Percentiles rank a stretch among this genome's conserved stretches.
These are phyloP conservation scores for Aspergillus kassunensis DNA, from an alignment of 495 filamentous ascomycete genomes.

Conservation along the genomic window DNA sequence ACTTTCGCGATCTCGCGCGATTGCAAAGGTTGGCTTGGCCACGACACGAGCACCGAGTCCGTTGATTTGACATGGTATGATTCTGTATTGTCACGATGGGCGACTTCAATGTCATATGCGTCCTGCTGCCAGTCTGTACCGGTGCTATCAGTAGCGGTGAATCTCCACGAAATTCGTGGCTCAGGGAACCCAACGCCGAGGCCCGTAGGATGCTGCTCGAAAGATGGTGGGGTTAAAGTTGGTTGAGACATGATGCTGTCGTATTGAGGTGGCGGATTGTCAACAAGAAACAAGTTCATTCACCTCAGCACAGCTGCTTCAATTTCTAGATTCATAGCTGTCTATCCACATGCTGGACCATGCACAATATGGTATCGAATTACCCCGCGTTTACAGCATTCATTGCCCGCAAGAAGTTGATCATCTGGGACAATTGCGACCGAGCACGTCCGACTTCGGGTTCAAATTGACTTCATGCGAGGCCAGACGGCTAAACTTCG, in stretches of 20 bases:
- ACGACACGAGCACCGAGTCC: not conserved
- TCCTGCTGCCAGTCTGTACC: not conserved
- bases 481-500: slow-evolving; percentile 2
- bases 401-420: not conserved
- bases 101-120: not conserved
- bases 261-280: too few species aligned
- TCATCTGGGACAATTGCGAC: not conserved
- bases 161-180: not conserved
- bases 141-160: not conserved
- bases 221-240: not conserved
- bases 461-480: not conserved
- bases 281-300: too few species aligned
- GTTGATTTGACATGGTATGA: not conserved
- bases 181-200: not conserved
- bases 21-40: not conserved
- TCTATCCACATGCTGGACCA: too few species aligned
- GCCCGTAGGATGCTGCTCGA: slow-evolving; percentile 4
- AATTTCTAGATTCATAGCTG: too few species aligned
- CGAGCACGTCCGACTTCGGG: not conserved
- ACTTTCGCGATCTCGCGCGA: not conserved
- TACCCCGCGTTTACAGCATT: slow-evolving; percentile 1
- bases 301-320: too few species aligned
- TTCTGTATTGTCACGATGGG: not conserved
- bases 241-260: not conserved
- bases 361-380: too few species aligned